These are phyloP conservation scores for Handroanthus guayacan DNA, from an alignment of 257 asterid genomes.

Conservation along the genomic window DNA sequence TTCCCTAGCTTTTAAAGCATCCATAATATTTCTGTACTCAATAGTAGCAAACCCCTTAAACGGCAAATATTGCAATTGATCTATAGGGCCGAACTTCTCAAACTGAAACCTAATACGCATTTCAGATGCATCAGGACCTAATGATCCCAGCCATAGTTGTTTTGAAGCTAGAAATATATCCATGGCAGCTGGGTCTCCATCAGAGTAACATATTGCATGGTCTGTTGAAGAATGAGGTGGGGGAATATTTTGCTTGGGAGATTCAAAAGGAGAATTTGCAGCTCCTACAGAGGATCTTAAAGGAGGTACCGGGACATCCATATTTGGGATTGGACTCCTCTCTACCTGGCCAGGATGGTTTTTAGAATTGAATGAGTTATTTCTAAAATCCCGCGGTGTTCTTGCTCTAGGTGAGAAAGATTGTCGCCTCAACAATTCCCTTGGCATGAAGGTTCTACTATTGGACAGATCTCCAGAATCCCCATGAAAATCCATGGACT, in stretches of 20 bases:
- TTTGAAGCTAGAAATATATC: constrained; percentile 86
- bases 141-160: constrained; percentile 80
- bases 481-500: constrained; percentile 51
- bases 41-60: constrained; percentile 73
- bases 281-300: constrained; percentile 57
- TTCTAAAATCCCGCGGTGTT: constrained; percentile 68
- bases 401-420: constrained; percentile 73
- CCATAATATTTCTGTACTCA: constrained; percentile 77
- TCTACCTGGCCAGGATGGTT: constrained; percentile 59
- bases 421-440: constrained; percentile 66
- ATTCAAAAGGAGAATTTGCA: constrained; percentile 60
- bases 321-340: constrained; percentile 56
- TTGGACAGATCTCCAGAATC: constrained; percentile 56
- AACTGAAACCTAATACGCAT: constrained; percentile 70
- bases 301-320: constrained; percentile 49
- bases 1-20: constrained; percentile 88
- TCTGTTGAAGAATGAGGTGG: constrained; percentile 55
- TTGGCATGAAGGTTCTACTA: constrained; percentile 53
- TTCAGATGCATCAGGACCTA: constrained; percentile 87
- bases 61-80: constrained; percentile 63
- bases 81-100: constrained; percentile 80
- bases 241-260: constrained; percentile 60
- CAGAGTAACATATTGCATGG: constrained; percentile 61
- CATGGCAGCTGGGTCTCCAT: constrained; percentile 85
- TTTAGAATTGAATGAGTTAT: constrained; percentile 58